Conservation (phyloP, 2,329 filamentous ascomycete genomes). For the Emericellopsis atlantica region DNA sequence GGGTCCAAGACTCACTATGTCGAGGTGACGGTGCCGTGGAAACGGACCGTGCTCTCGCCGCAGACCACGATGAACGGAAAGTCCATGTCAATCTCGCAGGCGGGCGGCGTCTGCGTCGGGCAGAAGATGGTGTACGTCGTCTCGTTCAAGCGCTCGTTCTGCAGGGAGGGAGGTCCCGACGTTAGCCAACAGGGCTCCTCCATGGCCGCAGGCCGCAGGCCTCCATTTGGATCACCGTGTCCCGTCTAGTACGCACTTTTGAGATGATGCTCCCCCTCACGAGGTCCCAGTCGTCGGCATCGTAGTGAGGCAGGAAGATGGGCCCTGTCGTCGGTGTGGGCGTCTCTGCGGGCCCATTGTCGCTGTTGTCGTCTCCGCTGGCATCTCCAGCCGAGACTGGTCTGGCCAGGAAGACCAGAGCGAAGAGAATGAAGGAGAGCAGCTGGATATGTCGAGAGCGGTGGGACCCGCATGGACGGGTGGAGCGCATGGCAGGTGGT, state of each 20-base stretch:
- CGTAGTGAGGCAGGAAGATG: conserved; percentile 31
- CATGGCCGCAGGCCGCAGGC: too few relatives aligned
- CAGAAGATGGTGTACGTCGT: conserved; percentile 39
- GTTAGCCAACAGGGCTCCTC: too few relatives aligned
- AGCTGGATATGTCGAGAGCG: neutral
- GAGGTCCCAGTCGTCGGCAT: conserved; percentile 25
- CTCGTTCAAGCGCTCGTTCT: conserved; percentile 20
- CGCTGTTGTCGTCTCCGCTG: conserved; percentile 7
- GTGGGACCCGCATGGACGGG: neutral
- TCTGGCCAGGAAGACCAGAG: conserved; percentile 11
- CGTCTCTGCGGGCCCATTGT: conserved; percentile 4
- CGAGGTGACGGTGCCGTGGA: conserved; percentile 27
- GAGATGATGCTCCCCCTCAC: conserved; percentile 32
- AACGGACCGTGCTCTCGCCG: conserved; percentile 28
- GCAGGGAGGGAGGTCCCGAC: neutral
- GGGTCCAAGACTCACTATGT: conserved; percentile 25
- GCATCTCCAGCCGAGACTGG: conserved; percentile 1
- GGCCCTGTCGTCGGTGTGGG: conserved; percentile 25
- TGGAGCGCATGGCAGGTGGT: neutral
- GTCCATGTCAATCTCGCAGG: conserved; percentile 29
- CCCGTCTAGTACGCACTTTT: conserved; percentile 17
- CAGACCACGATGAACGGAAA: conserved; percentile 34
- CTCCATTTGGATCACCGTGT: too few relatives aligned
- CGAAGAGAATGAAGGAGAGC: conserved; percentile 7
- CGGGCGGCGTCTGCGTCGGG: conserved; percentile 22